Evolutionary conservation across 2,329 filamentous ascomycete genomes (phyloP).

Genomic region (Cercospora beticola): DNA sequence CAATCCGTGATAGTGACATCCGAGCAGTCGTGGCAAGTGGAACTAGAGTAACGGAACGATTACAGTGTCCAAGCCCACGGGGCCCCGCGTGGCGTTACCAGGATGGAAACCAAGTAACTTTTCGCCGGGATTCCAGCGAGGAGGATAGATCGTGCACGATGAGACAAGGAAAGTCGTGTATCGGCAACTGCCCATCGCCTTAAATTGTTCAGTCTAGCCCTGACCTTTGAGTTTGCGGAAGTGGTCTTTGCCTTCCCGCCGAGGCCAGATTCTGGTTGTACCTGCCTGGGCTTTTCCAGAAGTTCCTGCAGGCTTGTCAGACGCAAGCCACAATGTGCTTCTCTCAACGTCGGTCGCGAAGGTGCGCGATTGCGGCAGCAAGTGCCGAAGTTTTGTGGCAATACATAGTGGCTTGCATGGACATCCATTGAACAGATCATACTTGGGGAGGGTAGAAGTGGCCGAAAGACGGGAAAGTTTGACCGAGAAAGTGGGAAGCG

Average conservation of each 20-base stretch:
- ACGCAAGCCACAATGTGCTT: background rate
- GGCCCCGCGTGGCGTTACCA: background rate
- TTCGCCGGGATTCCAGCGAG: background rate
- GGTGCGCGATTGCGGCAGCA: background rate
- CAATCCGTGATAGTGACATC: background rate
- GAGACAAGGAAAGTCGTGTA: background rate
- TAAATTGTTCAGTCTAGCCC: background rate
- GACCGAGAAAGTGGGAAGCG: background rate
- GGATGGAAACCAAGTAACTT: conserved; percentile 3
- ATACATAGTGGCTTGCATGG: background rate
- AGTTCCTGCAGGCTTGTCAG: background rate
- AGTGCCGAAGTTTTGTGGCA: background rate
- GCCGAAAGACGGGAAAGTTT: background rate
- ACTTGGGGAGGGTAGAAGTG: background rate
- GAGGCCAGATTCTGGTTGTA: background rate
- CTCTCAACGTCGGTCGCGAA: background rate
- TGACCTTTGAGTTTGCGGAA: background rate
- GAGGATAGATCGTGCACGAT: background rate
- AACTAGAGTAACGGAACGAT: background rate
- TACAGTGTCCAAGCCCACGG: background rate
- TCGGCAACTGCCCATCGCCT: background rate
- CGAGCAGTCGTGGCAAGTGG: background rate
- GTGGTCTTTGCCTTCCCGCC: background rate
- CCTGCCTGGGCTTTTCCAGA: background rate
- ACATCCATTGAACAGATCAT: background rate